Evolutionary conservation across 257 asterid species (phyloP).

Genomic region (Solanum commersonii): DNA sequence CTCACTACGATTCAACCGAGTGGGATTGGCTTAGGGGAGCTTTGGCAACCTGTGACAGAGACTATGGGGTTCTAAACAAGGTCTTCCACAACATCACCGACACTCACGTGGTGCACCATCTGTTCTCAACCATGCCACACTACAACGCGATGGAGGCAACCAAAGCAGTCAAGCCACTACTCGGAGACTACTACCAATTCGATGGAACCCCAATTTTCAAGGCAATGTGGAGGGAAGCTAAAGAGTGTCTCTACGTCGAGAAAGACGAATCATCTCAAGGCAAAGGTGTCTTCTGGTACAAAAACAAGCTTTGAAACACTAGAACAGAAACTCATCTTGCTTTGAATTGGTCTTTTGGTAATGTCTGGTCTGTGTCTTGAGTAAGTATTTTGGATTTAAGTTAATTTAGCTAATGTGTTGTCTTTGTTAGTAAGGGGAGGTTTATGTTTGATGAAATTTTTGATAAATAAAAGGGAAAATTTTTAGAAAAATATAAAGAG

Average conservation of each 20-base stretch:
- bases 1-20: slow-evolving; percentile 56
- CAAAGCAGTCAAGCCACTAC: slow-evolving; percentile 46
- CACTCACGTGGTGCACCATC: slow-evolving; percentile 63
- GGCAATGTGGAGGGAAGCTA: slow-evolving; percentile 66
- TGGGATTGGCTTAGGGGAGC: slow-evolving; percentile 84
- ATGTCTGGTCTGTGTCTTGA: not conserved
- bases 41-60: slow-evolving; percentile 61
- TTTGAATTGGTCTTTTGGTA: not conserved
- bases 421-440: not conserved
- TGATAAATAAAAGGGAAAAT: not conserved
- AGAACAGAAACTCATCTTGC: not conserved
- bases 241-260: slow-evolving; percentile 51
- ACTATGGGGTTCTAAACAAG: slow-evolving; percentile 48
- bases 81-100: slow-evolving; percentile 65
- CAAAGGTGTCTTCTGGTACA: slow-evolving; percentile 55
- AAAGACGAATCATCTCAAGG: slow-evolving; percentile 27
- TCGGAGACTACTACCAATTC: slow-evolving; percentile 49
- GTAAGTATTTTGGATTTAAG: not conserved
- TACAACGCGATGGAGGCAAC: slow-evolving; percentile 74
- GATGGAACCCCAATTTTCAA: slow-evolving; percentile 43
- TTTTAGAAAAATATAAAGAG: not conserved
- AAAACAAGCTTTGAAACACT: slow-evolving; percentile 29
- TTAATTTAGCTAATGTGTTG: not conserved
- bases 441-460: not conserved
- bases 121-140: slow-evolving; percentile 66